Percentiles rank a stretch among this genome's conserved stretches.
phyloP scores from a whole-genome alignment of 2,329 filamentous ascomycete species.

The Talaromyces funiculosus region DNA sequence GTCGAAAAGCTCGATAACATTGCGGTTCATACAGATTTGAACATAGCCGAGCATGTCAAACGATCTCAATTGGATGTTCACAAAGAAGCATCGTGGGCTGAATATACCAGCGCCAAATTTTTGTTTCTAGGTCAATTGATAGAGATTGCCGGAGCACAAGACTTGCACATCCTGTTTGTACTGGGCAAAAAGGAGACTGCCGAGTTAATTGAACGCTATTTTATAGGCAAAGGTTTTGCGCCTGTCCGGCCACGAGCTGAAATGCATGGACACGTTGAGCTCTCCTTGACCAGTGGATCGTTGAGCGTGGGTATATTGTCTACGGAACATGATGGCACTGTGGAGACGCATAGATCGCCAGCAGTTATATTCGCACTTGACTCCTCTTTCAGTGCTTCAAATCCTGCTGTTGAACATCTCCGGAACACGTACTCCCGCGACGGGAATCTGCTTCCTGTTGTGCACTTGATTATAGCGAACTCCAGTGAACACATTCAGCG shows the following conservation, averaged over 20 bases:
- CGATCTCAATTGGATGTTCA: slow-evolving; percentile 28
- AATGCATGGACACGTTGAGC: slow-evolving; percentile 28
- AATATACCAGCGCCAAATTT: slow-evolving; percentile 45
- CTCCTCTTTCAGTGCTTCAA: slow-evolving; percentile 36
- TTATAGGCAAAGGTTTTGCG: slow-evolving; percentile 36
- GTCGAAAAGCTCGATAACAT: slow-evolving; percentile 38
- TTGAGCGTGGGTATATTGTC: slow-evolving; percentile 35
- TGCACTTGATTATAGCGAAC: slow-evolving; percentile 42
- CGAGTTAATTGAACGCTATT: slow-evolving; percentile 38
- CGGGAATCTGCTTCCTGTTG: slow-evolving; percentile 36
- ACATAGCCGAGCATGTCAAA: slow-evolving; percentile 35
- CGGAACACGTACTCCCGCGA: slow-evolving; percentile 32
- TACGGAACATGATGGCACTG: slow-evolving; percentile 24
- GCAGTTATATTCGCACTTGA: slow-evolving; percentile 42
- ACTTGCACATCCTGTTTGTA: slow-evolving; percentile 38
- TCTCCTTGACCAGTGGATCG: slow-evolving; percentile 31
- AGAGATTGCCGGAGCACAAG: slow-evolving; percentile 27
- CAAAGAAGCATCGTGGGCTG: slow-evolving; percentile 41
- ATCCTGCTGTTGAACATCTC: slow-evolving; percentile 35
- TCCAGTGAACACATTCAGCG: slow-evolving; percentile 42
- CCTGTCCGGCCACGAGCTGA: slow-evolving; percentile 28
- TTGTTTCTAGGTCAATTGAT: slow-evolving; percentile 40
- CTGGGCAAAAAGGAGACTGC: slow-evolving; percentile 31
- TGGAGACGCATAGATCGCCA: slow-evolving; percentile 30
- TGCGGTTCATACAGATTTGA: slow-evolving; percentile 41